These are phyloP conservation scores for Leishmania turanica DNA, from an alignment of 208 protist species.

Conservation along the genomic window DNA sequence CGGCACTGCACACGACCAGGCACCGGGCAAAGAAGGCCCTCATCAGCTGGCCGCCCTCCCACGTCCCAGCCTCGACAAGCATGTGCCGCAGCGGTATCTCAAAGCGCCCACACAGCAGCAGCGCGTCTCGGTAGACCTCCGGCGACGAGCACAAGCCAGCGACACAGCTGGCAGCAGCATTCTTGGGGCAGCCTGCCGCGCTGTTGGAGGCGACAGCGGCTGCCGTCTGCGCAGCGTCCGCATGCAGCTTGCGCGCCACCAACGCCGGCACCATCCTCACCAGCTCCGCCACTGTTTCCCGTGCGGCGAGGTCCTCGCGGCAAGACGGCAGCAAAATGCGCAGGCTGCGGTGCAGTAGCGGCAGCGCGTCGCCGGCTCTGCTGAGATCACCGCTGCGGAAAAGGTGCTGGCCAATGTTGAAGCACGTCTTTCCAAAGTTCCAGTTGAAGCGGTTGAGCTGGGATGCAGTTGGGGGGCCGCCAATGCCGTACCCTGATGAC, in stretches of 20 bases:
- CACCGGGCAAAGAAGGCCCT: conserved; percentile 42
- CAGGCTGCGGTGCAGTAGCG: conserved; percentile 65
- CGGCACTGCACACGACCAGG: conserved; percentile 66
- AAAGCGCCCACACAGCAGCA: conserved; percentile 67
- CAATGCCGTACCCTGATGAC: conserved; percentile 7
- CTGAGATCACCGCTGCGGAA: conserved; percentile 40
- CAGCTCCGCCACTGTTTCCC: conserved; percentile 37
- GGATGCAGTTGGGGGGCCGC: not conserved
- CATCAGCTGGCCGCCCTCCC: conserved; percentile 8
- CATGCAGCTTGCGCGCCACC: conserved; percentile 29
- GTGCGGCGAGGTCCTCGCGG: conserved; percentile 19
- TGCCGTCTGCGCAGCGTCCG: not conserved
- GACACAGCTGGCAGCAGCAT: not conserved
- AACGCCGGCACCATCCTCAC: conserved; percentile 56
- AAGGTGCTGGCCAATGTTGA: conserved; percentile 66
- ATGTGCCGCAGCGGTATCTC: conserved; percentile 54
- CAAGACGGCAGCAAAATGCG: conserved; percentile 50
- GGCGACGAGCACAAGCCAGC: conserved; percentile 13
- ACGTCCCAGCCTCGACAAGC: conserved; percentile 19
- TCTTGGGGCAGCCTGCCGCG: not conserved
- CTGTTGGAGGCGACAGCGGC: not conserved
- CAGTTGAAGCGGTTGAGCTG: conserved; percentile 39
- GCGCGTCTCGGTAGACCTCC: conserved; percentile 46
- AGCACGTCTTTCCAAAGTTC: conserved; percentile 73
- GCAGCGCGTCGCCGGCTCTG: conserved; percentile 51